Evolutionary conservation across 2,329 filamentous ascomycete genomes (phyloP).

Genomic region (Colletotrichum simmondsii): DNA sequence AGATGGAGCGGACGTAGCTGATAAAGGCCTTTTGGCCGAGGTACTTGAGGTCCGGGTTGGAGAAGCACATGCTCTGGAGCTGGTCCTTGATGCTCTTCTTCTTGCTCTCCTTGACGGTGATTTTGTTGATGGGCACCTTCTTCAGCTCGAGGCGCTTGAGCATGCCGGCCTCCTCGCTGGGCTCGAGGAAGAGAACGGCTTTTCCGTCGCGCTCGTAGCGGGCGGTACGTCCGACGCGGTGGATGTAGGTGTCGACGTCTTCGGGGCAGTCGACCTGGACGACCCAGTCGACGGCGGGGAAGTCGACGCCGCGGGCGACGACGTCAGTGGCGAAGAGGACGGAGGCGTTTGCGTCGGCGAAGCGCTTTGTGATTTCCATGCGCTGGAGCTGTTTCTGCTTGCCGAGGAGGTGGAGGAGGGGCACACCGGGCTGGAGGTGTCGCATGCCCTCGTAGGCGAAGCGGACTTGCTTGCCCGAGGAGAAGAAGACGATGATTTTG

Average conservation of each 20-base stretch:
- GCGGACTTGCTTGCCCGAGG: conserved; percentile 94
- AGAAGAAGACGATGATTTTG: conserved; percentile 96
- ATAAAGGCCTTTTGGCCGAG: conserved; percentile 96
- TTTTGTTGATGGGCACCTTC: conserved; percentile 87
- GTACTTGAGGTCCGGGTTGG: conserved; percentile 93
- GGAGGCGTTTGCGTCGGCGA: conserved; percentile 81
- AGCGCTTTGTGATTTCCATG: conserved; percentile 87
- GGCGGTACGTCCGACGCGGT: conserved; percentile 94
- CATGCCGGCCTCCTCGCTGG: conserved; percentile 94
- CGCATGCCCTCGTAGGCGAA: conserved; percentile 96
- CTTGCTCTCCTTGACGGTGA: conserved; percentile 90
- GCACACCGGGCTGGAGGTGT: conserved; percentile 93
- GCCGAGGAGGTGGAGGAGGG: conserved; percentile 91
- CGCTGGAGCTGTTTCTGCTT: conserved; percentile 92
- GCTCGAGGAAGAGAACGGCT: conserved; percentile 91
- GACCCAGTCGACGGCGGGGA: conserved; percentile 97
- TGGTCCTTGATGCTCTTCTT: conserved; percentile 87
- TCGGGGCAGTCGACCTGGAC: conserved; percentile 98
- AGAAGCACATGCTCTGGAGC: conserved; percentile 94
- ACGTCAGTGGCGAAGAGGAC: conserved; percentile 97
- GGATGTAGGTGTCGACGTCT: conserved; percentile 97
- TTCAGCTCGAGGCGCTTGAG: conserved; percentile 84
- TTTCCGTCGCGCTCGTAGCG: conserved; percentile 88
- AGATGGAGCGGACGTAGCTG: conserved; percentile 85
- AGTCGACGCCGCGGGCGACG: conserved; percentile 92